These are phyloP conservation scores for Apiospora hydei DNA, from an alignment of 2,329 filamentous ascomycete species.

Conservation along the genomic window DNA sequence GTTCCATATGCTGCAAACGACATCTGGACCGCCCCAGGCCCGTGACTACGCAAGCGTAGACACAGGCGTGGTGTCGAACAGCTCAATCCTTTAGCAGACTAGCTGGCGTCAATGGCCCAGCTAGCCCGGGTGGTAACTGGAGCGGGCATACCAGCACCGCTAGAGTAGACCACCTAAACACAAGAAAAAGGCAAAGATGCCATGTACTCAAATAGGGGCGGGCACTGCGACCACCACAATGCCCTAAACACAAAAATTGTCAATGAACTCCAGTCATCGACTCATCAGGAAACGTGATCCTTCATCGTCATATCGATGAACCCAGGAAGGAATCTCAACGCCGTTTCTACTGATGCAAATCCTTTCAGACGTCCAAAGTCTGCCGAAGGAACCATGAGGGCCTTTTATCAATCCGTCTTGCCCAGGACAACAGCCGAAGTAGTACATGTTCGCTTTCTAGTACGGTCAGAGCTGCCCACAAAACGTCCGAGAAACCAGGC, in stretches of 20 bases:
- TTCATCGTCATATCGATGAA: background rate
- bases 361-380: background rate
- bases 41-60: background rate
- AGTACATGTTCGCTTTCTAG: conserved; percentile 3
- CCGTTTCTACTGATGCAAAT: conserved; percentile 10
- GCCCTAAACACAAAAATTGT: background rate
- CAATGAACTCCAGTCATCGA: conserved; percentile 11
- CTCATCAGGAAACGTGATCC: conserved; percentile 10
- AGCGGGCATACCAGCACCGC: background rate
- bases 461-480: background rate
- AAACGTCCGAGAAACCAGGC: background rate
- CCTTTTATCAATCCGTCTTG: conserved; percentile 18
- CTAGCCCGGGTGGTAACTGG: background rate
- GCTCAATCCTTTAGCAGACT: conserved; percentile 25
- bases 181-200: background rate
- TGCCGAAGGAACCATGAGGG: background rate
- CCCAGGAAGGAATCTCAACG: conserved; percentile 7
- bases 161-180: background rate
- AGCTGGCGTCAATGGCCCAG: conserved; percentile 14
- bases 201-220: background rate
- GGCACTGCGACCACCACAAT: background rate
- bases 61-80: conserved; percentile 23
- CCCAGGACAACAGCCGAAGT: conserved; percentile 15
- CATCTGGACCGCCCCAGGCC: conserved; percentile 19
- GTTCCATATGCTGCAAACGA: background rate